phyloP scores from a whole-genome alignment of 2,329 filamentous ascomycete genomes.

The Aciculosporium take region DNA sequence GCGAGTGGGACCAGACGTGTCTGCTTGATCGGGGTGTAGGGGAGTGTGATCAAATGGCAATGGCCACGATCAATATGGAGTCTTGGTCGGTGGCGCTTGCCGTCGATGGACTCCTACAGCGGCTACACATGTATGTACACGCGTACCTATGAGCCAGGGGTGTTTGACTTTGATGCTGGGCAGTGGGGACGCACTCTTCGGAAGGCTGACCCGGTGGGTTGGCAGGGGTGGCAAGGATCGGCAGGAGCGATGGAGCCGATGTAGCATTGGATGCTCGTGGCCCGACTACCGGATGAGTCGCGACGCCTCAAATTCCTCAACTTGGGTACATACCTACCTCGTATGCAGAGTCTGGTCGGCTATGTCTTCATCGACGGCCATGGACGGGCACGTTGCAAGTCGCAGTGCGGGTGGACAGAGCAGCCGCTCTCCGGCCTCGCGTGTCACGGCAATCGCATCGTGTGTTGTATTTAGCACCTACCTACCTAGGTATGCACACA shows the following conservation, averaged over 20 bases:
- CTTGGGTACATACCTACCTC: no score
- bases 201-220: conserved; percentile 1
- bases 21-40: not conserved
- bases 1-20: conserved; percentile 3
- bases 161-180: no score
- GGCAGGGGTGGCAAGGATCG: not conserved
- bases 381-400: not conserved
- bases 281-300: not conserved
- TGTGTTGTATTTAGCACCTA: not conserved
- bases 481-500: not conserved
- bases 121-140: not conserved
- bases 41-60: not conserved
- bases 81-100: conserved; percentile 5
- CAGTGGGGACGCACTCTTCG: not conserved
- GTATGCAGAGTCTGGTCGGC: no score
- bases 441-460: not conserved
- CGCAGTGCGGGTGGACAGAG: not conserved
- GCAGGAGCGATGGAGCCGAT: not conserved
- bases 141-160: conserved; percentile 1
- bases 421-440: not conserved
- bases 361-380: not conserved
- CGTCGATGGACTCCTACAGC: conserved; percentile 2
- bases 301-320: not conserved
- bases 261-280: not conserved
- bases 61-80: not conserved